Evolutionary conservation across 768 basidiomycete genomes (phyloP), one percentile per base, ranked within the genome.

Genomic region (Tylopilus rubrobrunneus): DNA sequence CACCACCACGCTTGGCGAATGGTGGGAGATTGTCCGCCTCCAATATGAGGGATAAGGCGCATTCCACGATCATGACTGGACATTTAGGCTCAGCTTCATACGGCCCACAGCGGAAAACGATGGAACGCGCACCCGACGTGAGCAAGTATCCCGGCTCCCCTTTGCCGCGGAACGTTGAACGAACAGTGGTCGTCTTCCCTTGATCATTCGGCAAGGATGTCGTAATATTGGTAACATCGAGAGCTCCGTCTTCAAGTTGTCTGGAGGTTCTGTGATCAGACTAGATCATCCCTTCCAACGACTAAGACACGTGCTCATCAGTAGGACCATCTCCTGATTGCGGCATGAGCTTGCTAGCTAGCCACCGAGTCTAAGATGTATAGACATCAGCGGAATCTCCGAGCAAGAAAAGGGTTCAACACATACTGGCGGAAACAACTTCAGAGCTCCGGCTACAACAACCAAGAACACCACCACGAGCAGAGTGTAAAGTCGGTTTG

Each of bases 51-150:
- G 80, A 78, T 14, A 98, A 76, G 0, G 90, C 95, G 15, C 80
- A 81, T 72, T 95, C 92, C 1, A 81, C 73, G n/a, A 92, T 77
- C 78, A 94, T 81, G 41, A 83, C 89, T 87, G 48, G 42, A n/a
- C 23, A 52, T 4, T 21, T 45, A 40, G 29, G 28, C 36, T 51
- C 34, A 58, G 51, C 39, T n/a, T 25, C 44, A 49, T 25, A 39
- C 21, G 25, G 21, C 28, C 11, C 17, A 5, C n/a, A n/a, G 27
- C 12, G 34, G 10, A 36, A 49, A 15, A 17, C 2, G 34, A 44
- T 33, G 23, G 25, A 28, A 46, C n/a, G 36, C 56, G 48, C 14
- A 52, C 59, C 48, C 17, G 56, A 57, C 27, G 56, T 36, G 28
- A 58, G 41, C 21, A 56, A 62, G 68, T 90, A 91, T 5, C 90